Evolutionary conservation across 441 rosid genomes (phyloP), one percentile per base, ranked within the genome.

Genomic region (Adansonia madagascariensis): DNA sequence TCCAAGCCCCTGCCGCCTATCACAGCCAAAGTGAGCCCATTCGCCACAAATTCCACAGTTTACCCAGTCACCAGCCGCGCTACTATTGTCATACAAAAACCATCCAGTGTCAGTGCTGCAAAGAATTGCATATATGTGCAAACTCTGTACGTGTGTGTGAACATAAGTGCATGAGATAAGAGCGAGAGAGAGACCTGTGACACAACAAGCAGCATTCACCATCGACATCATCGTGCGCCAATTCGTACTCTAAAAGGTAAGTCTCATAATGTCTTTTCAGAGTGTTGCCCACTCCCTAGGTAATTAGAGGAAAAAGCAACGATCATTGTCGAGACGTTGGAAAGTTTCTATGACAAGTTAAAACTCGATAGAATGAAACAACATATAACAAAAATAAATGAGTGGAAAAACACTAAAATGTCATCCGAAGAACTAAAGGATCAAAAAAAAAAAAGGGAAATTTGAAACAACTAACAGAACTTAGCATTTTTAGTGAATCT

Each of bases 1-100:
- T 44, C 98, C 99, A 7, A 94, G 99, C 43, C 99, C 98, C 57
- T 92, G 98, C 82, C 99, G 89, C 87, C 98, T 82, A 79, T 96
- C 99, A 81, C 99, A 94, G 79, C 98, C 98, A 73, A 96, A 96
- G 85, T 96, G 98, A 20, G 98, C 99, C 98, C 99, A 96, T 80
- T 96, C 99, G 8, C 96, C 99, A 43, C 99, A 94, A 70, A 91
- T 89, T 79, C 98, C 96, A 75, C 99, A 96, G 81, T 96, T 96
- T 67, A 94, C 99, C 99, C 99, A 94, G 78, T 96, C 98, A 81
- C 99, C 99, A 0, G 98, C 96, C 14, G 98, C 94, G 44, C 99
- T 92, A 92, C 99, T 96, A 95, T 88, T 80, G 74, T 60, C 77
- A 75, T 64, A 77, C 17, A 71, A 73, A 78, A 73, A 61, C 46